Percentiles rank a stretch among this genome's conserved stretches.
Evolutionary conservation across 441 rosid species (phyloP).

Genomic region (Theobroma grandiflorum): DNA sequence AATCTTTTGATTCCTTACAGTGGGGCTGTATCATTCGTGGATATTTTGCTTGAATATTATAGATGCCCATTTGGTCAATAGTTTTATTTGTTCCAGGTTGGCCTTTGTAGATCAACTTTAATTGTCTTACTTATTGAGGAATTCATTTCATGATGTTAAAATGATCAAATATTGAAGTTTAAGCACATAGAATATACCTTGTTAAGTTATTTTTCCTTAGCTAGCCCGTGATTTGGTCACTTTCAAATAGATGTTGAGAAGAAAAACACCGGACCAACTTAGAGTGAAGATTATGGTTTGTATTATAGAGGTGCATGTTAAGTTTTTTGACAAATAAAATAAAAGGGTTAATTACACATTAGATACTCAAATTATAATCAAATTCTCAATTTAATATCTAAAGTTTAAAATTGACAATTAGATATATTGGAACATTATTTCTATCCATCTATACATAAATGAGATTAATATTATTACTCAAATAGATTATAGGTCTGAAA

Average conservation of each 20-base stretch:
- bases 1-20: background rate
- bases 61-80: background rate
- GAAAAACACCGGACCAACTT: background rate
- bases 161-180: background rate
- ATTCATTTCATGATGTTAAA: background rate
- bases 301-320: too few species aligned
- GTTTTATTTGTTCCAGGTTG: background rate
- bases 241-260: background rate
- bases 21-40: background rate
- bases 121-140: background rate
- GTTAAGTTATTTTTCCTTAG: background rate
- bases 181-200: background rate
- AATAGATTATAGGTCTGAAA: too few species aligned
- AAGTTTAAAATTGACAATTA: too few species aligned
- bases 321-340: too few species aligned
- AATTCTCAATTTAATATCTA: too few species aligned
- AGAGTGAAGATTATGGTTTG: too few species aligned
- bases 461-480: too few species aligned
- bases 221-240: background rate
- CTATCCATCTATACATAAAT: too few species aligned
- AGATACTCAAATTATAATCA: too few species aligned
- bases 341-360: too few species aligned
- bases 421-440: too few species aligned
- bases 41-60: background rate
- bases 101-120: background rate